A percentile compares a stretch with the other conserved stretches of the same genome.
Evolutionary conservation across 116 monocot species (phyloP).

Genomic region (Phalaenopsis hybrid): DNA sequence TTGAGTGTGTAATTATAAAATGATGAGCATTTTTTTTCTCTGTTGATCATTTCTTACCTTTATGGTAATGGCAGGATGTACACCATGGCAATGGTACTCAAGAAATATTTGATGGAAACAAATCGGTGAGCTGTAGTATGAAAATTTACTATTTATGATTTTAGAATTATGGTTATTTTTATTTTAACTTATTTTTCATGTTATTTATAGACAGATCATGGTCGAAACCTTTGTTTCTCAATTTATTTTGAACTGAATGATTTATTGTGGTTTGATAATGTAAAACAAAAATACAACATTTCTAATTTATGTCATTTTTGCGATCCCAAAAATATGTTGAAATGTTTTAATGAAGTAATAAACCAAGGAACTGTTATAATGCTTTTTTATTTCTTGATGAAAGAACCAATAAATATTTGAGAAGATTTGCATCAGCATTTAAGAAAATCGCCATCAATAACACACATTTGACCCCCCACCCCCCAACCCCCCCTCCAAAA

Average conservation of each 20-base stretch:
- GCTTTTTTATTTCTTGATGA: background rate
- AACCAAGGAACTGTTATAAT: background rate
- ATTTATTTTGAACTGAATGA: background rate
- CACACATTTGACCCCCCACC: background rate
- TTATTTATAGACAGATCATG: background rate
- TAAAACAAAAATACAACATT: background rate
- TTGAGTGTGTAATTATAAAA: background rate
- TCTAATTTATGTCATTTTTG: background rate
- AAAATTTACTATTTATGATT: background rate
- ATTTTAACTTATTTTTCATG: background rate
- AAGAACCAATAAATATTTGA: background rate
- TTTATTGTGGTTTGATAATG: background rate
- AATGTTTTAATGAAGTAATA: background rate
- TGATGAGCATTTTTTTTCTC: background rate
- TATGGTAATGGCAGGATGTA: slow-evolving; percentile 69
- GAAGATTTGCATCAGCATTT: background rate
- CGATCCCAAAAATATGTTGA: background rate
- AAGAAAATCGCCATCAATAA: no score
- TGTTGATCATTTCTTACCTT: background rate
- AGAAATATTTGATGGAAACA: slow-evolving; percentile 89
- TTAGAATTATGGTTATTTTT: background rate
- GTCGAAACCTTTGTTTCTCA: background rate
- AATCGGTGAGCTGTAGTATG: slow-evolving; percentile 53
- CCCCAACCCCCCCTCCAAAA: no score
- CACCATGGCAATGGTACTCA: slow-evolving; percentile 99